A percentile compares a stretch with the other conserved stretches of the same genome.
These are phyloP conservation scores for Daldinia childiae DNA, from an alignment of 495 filamentous ascomycete genomes.

Conservation along the genomic window DNA sequence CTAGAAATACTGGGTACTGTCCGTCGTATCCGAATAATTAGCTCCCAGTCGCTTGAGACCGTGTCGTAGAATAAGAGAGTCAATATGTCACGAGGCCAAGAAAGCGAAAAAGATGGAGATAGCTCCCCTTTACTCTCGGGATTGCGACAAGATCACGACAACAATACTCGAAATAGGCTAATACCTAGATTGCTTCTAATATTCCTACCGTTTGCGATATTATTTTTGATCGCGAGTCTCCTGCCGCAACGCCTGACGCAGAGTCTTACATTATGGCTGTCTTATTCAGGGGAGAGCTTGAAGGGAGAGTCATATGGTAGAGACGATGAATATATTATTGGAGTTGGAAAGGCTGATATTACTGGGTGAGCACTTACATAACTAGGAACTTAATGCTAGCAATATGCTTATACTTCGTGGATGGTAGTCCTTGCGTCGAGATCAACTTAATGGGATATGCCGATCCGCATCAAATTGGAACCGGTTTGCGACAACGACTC, in stretches of 20 bases:
- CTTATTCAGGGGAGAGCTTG: slow-evolving; percentile 10
- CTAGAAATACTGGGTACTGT: slow-evolving; percentile 8
- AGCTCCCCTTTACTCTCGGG: slow-evolving; percentile 6
- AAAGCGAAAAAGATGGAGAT: slow-evolving; percentile 18
- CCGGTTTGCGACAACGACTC: slow-evolving; percentile 87
- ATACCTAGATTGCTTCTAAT: slow-evolving; percentile 5
- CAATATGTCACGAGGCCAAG: slow-evolving; percentile 21
- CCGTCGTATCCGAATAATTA: slow-evolving; percentile 1
- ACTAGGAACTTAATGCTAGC: neutral
- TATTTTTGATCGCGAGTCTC: slow-evolving; percentile 6
- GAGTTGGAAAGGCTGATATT: slow-evolving; percentile 93
- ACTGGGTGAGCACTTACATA: slow-evolving; percentile 70
- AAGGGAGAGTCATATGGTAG: slow-evolving; percentile 33
- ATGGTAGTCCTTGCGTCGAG: slow-evolving; percentile 80
- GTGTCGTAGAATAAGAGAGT: neutral
- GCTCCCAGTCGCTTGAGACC: neutral
- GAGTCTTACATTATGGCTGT: slow-evolving; percentile 22
- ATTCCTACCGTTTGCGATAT: slow-evolving; percentile 5
- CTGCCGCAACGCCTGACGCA: slow-evolving; percentile 6
- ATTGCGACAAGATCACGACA: slow-evolving; percentile 1
- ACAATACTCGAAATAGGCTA: neutral
- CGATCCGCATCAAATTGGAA: slow-evolving; percentile 82
- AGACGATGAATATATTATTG: slow-evolving; percentile 74
- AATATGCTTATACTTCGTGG: slow-evolving; percentile 19
- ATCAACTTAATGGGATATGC: slow-evolving; percentile 95